These are phyloP conservation scores for Capronia americana DNA, from an alignment of 2,329 filamentous ascomycete genomes.

Conservation along the genomic window DNA sequence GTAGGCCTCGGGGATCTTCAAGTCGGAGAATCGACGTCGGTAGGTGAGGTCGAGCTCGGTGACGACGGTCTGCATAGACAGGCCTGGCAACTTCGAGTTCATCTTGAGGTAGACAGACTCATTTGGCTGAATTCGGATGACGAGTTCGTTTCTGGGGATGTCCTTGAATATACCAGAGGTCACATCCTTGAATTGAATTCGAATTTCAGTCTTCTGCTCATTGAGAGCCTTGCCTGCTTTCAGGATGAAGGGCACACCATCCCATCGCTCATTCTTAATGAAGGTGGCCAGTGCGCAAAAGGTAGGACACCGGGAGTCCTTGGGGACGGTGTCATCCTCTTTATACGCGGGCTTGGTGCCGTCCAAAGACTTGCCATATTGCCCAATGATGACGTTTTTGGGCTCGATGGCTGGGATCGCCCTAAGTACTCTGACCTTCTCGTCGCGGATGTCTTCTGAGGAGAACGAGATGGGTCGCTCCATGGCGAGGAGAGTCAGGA, in stretches of 20 bases:
- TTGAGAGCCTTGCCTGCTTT: slow-evolving; percentile 99
- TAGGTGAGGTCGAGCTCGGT: slow-evolving; percentile 99
- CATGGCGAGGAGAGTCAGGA: slow-evolving; percentile 95
- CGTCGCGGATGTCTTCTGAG: slow-evolving; percentile 95
- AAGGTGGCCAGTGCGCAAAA: slow-evolving; percentile 97
- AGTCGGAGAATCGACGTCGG: slow-evolving; percentile 95
- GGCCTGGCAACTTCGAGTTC: slow-evolving; percentile 98
- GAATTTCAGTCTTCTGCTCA: slow-evolving; percentile 99
- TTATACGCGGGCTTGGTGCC: slow-evolving; percentile 97
- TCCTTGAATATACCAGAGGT: slow-evolving; percentile 99
- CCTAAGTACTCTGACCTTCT: slow-evolving; percentile 93
- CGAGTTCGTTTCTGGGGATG: slow-evolving; percentile 97
- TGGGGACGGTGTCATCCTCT: slow-evolving; percentile 97
- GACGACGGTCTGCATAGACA: slow-evolving; percentile 99
- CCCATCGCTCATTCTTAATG: slow-evolving; percentile 99
- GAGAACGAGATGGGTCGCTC: slow-evolving; percentile 98
- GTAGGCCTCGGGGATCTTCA: slow-evolving; percentile 99
- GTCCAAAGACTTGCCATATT: slow-evolving; percentile 95
- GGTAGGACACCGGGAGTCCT: slow-evolving; percentile 95
- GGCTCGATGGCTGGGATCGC: slow-evolving; percentile 94
- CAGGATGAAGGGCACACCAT: slow-evolving; percentile 98
- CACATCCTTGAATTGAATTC: slow-evolving; percentile 99
- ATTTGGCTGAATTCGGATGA: slow-evolving; percentile 99
- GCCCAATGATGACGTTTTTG: slow-evolving; percentile 99
- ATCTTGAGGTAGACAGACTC: slow-evolving; percentile 99